These are phyloP conservation scores for Termitomyces heimii DNA, from an alignment of 768 basidiomycete species.

Conservation along the genomic window DNA sequence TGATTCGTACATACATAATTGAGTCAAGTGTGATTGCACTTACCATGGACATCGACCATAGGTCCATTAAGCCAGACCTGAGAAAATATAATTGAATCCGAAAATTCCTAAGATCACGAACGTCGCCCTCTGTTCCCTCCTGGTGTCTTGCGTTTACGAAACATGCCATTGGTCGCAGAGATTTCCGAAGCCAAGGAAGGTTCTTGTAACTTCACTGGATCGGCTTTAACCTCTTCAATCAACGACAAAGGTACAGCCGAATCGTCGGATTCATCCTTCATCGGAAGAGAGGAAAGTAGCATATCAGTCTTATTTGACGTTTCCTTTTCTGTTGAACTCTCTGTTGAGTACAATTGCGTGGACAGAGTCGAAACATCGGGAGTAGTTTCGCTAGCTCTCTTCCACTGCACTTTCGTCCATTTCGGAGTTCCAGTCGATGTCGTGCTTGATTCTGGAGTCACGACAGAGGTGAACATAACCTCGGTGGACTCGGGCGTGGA, in stretches of 20 bases:
- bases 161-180: constrained; percentile 14
- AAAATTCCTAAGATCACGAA: not conserved
- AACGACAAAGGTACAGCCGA: not conserved
- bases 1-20: too few species aligned
- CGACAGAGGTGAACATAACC: not conserved
- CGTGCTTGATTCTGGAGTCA: not conserved
- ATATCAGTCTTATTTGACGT: not conserved
- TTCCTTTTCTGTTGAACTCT: not conserved
- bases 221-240: not conserved
- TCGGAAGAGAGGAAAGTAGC: not conserved
- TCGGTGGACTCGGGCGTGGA: not conserved
- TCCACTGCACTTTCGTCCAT: constrained; percentile 33
- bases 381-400: constrained; percentile 12
- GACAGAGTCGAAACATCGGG: not conserved
- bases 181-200: not conserved
- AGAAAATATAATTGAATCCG: not conserved
- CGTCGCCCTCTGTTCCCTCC: constrained; percentile 17
- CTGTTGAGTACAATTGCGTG: not conserved
- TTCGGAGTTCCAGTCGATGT: constrained; percentile 18
- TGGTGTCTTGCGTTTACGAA: constrained; percentile 27
- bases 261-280: not conserved
- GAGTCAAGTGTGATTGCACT: not conserved
- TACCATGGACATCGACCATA: not conserved
- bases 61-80: not conserved
- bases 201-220: constrained; percentile 2